phyloP scores from a whole-genome alignment of 2,329 filamentous ascomycete genomes.

The Monosporascus ibericus region DNA sequence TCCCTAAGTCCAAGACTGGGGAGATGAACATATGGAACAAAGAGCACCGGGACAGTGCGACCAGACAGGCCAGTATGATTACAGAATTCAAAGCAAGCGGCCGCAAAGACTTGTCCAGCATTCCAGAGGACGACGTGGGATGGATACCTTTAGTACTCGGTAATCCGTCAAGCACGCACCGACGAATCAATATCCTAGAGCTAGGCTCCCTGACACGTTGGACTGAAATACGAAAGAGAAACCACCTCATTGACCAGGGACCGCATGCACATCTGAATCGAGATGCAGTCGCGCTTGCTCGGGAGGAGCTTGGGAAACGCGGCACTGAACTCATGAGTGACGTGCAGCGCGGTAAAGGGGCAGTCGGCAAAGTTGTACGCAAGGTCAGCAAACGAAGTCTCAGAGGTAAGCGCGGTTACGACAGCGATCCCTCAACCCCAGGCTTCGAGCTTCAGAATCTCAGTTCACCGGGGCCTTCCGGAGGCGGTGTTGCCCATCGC shows the following conservation, averaged over 20 bases:
- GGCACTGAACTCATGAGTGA: slow-evolving; percentile 21
- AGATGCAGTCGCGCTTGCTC: slow-evolving; percentile 26
- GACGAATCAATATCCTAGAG: slow-evolving; percentile 67
- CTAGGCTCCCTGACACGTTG: slow-evolving; percentile 62
- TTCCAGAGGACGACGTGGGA: slow-evolving; percentile 47
- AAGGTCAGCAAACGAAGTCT: slow-evolving; percentile 29
- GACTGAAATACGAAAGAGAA: slow-evolving; percentile 63
- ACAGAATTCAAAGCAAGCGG: slow-evolving; percentile 25
- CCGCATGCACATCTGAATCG: slow-evolving; percentile 29
- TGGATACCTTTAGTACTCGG: slow-evolving; percentile 69
- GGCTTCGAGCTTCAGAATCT: slow-evolving; percentile 9
- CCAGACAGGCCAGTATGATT: slow-evolving; percentile 35
- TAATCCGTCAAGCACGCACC: slow-evolving; percentile 61
- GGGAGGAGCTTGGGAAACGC: slow-evolving; percentile 22
- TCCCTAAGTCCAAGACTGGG: slow-evolving; percentile 53
- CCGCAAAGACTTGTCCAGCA: slow-evolving; percentile 22
- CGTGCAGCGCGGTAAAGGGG: slow-evolving; percentile 23
- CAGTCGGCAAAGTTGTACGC: slow-evolving; percentile 23
- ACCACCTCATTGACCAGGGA: slow-evolving; percentile 46
- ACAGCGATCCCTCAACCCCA: slow-evolving; percentile 18
- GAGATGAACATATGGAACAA: slow-evolving; percentile 49
- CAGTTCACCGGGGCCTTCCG: slow-evolving; percentile 7
- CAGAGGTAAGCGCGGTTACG: slow-evolving; percentile 21
- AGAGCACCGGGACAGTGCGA: slow-evolving; percentile 42
- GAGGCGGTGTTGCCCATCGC: slow-evolving; percentile 14